Percentiles rank a stretch among this genome's conserved stretches.
These are phyloP conservation scores for Pythium guiyangense DNA, from an alignment of 352 stramenopile species.

Conservation along the genomic window DNA sequence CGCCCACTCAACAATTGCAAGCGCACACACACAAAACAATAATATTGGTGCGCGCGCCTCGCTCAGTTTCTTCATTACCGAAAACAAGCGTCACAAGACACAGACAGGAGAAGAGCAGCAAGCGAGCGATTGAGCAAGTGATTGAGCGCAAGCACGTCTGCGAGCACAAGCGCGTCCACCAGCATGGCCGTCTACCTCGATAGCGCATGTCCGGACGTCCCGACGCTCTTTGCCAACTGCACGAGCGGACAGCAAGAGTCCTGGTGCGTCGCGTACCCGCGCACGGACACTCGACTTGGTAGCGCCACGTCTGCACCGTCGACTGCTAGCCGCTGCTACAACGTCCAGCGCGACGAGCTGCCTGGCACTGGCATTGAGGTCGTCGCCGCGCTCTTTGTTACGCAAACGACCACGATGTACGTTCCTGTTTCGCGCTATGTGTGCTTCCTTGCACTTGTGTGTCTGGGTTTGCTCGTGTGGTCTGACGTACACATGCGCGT, in stretches of 20 bases:
- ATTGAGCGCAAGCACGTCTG: too few relatives aligned
- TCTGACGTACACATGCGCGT: not conserved
- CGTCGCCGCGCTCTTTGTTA: not conserved
- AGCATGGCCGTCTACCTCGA: too few relatives aligned
- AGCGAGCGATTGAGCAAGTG: too few relatives aligned
- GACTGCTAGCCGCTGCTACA: not conserved
- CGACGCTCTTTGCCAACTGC: too few relatives aligned
- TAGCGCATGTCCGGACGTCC: too few relatives aligned
- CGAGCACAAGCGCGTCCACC: too few relatives aligned
- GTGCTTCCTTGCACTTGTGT: not conserved
- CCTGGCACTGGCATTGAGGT: not conserved
- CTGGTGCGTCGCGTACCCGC: constrained; percentile 9
- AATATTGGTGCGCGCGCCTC: too few relatives aligned
- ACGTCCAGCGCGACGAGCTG: not conserved
- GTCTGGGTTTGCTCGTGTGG: not conserved
- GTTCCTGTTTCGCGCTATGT: not conserved
- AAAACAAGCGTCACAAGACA: too few relatives aligned
- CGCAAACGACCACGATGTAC: not conserved
- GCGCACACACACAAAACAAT: too few relatives aligned
- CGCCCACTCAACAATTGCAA: too few relatives aligned
- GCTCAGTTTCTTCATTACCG: too few relatives aligned
- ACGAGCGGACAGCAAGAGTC: too few relatives aligned
- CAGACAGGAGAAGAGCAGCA: not conserved
- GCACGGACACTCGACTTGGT: not conserved
- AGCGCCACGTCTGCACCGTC: not conserved